Conservation (phyloP, 768 basidiomycete genomes). For the Pleurotus tuoliensis region DNA sequence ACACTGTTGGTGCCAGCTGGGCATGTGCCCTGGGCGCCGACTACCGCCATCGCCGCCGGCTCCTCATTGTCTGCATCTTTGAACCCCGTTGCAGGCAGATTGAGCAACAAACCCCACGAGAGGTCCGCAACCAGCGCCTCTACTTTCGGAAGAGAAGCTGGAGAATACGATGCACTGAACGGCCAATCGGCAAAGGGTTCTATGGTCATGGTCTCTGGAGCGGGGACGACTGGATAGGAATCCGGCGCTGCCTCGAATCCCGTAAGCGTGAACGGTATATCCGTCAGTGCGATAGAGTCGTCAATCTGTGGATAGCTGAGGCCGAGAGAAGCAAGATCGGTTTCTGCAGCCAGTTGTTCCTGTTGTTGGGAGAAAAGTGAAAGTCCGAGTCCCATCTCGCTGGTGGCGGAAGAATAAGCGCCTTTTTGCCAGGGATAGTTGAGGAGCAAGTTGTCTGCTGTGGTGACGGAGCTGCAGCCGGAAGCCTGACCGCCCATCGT, state of each 20-base stretch:
- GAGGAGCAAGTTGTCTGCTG: no score
- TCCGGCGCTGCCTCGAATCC: no score
- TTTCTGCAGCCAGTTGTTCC: not conserved
- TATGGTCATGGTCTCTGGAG: not conserved
- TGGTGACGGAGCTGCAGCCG: not conserved
- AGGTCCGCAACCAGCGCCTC: not conserved
- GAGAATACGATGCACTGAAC: not conserved
- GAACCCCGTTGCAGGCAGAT: no score
- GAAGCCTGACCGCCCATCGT: not conserved
- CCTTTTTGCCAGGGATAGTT: not conserved
- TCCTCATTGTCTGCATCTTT: no score
- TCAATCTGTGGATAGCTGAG: not conserved
- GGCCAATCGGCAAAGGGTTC: not conserved
- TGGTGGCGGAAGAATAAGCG: no score
- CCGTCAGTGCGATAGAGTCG: not conserved
- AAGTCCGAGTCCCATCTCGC: no score
- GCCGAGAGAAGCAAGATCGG: not conserved
- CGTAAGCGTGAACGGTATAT: no score
- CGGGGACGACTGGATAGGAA: not conserved
- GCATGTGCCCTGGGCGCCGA: no score
- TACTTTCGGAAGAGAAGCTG: not conserved
- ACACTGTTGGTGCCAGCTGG: no score
- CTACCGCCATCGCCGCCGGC: no score
- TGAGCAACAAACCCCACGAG: no score
- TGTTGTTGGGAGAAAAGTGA: no score